Conservation (phyloP, 129 eudicot genomes). For the Centrapalus pauciflorus region DNA sequence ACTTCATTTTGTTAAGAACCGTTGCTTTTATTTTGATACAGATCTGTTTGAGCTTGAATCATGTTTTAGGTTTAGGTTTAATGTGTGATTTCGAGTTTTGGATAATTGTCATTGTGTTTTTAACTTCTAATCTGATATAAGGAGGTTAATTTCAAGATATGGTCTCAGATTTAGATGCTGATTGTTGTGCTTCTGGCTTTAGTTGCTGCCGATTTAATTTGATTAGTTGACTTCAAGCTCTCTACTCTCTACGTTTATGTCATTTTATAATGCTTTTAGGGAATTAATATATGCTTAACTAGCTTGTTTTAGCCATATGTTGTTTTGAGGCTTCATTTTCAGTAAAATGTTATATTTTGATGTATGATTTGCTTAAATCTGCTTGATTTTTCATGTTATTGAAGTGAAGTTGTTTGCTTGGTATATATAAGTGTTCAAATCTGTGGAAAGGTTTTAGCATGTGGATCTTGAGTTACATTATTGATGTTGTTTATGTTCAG, state of each 20-base stretch:
- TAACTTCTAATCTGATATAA: slow-evolving; percentile 4
- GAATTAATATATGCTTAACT: background rate
- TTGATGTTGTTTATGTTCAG: slow-evolving; percentile 25
- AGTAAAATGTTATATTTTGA: slow-evolving; percentile 1
- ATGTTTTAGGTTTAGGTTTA: slow-evolving; percentile 1
- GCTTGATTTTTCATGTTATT: background rate
- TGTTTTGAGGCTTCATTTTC: background rate
- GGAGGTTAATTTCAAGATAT: background rate
- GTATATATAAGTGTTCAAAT: background rate
- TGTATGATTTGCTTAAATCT: background rate
- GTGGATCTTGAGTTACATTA: slow-evolving; percentile 10
- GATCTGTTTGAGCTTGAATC: slow-evolving; percentile 22
- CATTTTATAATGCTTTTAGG: background rate
- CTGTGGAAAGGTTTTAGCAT: background rate
- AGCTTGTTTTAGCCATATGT: background rate
- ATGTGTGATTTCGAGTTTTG: background rate
- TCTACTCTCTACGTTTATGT: background rate
- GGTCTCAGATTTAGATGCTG: background rate
- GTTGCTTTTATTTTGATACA: background rate
- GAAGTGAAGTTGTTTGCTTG: background rate
- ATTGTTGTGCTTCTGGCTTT: background rate
- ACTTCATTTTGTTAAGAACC: background rate
- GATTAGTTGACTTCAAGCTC: slow-evolving; percentile 13
- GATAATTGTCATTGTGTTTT: background rate
- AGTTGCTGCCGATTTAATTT: slow-evolving; percentile 6